A percentile compares a stretch with the other conserved stretches of the same genome.
Conservation (phyloP, 1,139 yeast species). For the Suhomyces bribrorum region DNA sequence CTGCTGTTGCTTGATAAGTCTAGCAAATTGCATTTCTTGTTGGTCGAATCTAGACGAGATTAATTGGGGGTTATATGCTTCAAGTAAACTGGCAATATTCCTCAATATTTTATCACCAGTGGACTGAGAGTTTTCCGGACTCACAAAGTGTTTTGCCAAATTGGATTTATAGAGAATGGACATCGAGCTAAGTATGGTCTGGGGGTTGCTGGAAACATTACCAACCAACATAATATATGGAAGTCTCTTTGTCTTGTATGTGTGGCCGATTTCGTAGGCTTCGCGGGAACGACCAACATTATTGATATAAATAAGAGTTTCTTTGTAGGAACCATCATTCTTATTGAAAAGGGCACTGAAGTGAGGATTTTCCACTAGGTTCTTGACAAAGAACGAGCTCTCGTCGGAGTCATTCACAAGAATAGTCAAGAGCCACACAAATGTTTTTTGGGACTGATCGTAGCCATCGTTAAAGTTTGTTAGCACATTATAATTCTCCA, state of each 20-base stretch:
- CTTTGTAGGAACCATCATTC: constrained; percentile 35
- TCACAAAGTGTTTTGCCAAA: constrained; percentile 25
- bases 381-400: constrained; percentile 27
- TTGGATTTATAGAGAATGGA: constrained; percentile 49
- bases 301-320: constrained; percentile 44
- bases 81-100: constrained; percentile 37
- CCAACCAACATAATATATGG: constrained; percentile 52
- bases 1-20: constrained; percentile 55
- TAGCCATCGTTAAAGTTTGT: constrained; percentile 47
- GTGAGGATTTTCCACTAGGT: constrained; percentile 27
- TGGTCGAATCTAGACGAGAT: constrained; percentile 52
- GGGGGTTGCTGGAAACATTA: constrained; percentile 52
- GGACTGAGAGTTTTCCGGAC: constrained; percentile 20
- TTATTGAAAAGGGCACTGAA: constrained; percentile 38
- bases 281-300: constrained; percentile 47
- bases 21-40: constrained; percentile 52
- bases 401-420: constrained; percentile 40
- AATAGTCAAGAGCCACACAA: constrained; percentile 47
- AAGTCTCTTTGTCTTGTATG: constrained; percentile 39
- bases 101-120: constrained; percentile 32
- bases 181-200: constrained; percentile 51
- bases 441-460: constrained; percentile 39
- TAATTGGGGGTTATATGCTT: constrained; percentile 53
- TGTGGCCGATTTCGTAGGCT: constrained; percentile 50
- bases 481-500: constrained; percentile 5